Conservation (phyloP, 306 rosid species). For the Vicia sativa region DNA sequence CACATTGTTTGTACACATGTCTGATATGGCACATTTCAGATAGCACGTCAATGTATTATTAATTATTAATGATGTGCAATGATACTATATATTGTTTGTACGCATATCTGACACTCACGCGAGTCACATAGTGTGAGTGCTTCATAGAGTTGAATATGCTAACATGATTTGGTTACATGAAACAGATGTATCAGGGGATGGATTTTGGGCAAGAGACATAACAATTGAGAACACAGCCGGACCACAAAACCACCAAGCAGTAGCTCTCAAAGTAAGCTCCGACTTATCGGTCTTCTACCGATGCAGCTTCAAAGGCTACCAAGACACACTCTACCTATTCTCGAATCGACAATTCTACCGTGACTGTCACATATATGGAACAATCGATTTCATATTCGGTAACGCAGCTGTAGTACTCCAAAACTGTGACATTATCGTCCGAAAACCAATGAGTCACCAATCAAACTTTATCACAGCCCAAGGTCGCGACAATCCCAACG, state of each 20-base stretch:
- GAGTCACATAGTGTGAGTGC: too few relatives aligned
- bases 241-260: constrained; percentile 65
- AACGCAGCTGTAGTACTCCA: constrained; percentile 58
- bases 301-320: constrained; percentile 64
- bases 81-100: too few relatives aligned
- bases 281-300: constrained; percentile 56
- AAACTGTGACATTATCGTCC: constrained; percentile 62
- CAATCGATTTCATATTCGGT: constrained; percentile 61
- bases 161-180: not conserved
- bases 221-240: constrained; percentile 79
- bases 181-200: constrained; percentile 73
- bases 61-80: too few relatives aligned
- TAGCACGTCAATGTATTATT: too few relatives aligned
- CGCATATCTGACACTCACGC: too few relatives aligned
- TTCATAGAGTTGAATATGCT: constrained; percentile 2
- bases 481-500: constrained; percentile 45
- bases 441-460: constrained; percentile 55
- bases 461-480: constrained; percentile 71
- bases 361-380: constrained; percentile 61
- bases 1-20: too few relatives aligned
- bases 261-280: constrained; percentile 63
- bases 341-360: constrained; percentile 73
- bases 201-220: constrained; percentile 75
- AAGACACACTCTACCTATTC: constrained; percentile 67
- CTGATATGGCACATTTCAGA: too few relatives aligned